A percentile compares a stretch with the other conserved stretches of the same genome.
Conservation (phyloP, 164 flowering plant species). For the Vitis rupestris region DNA sequence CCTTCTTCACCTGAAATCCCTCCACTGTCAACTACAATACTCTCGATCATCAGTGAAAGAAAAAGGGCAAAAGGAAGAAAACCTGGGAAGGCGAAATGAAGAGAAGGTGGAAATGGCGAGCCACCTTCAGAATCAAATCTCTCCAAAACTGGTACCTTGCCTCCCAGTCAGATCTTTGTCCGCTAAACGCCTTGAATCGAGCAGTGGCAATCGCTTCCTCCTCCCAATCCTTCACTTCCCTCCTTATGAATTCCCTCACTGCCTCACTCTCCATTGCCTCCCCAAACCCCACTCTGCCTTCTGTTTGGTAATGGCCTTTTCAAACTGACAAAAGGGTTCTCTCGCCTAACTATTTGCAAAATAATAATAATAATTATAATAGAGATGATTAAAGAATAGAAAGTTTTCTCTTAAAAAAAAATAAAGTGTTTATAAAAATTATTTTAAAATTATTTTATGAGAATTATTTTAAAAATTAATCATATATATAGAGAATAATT, state of each 20-base stretch:
- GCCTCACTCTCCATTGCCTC: slow-evolving; percentile 10
- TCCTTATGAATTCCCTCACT: slow-evolving; percentile 46
- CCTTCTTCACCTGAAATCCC: slow-evolving; percentile 37
- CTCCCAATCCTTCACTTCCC: slow-evolving; percentile 78
- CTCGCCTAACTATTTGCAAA: too few relatives aligned
- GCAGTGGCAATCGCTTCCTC: slow-evolving; percentile 60
- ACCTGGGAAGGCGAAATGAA: slow-evolving; percentile 53
- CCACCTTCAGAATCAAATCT: slow-evolving; percentile 59
- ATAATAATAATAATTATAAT: too few relatives aligned
- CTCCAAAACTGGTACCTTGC: slow-evolving; percentile 68
- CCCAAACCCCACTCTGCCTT: too few relatives aligned
- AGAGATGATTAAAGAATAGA: too few relatives aligned
- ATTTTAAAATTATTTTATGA: too few relatives aligned
- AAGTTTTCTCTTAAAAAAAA: too few relatives aligned
- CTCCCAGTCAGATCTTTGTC: slow-evolving; percentile 89
- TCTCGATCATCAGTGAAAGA: not conserved
- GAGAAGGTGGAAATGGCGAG: slow-evolving; percentile 59
- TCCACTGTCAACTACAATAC: too few relatives aligned
- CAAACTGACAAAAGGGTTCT: too few relatives aligned
- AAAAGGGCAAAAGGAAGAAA: not conserved
- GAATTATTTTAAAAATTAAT: too few relatives aligned
- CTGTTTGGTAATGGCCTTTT: too few relatives aligned
- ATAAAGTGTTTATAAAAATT: too few relatives aligned
- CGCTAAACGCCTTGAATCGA: slow-evolving; percentile 86
- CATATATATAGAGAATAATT: too few relatives aligned